These are phyloP conservation scores for Starmerella apis DNA, from an alignment of 805 yeast species.

Conservation along the genomic window DNA sequence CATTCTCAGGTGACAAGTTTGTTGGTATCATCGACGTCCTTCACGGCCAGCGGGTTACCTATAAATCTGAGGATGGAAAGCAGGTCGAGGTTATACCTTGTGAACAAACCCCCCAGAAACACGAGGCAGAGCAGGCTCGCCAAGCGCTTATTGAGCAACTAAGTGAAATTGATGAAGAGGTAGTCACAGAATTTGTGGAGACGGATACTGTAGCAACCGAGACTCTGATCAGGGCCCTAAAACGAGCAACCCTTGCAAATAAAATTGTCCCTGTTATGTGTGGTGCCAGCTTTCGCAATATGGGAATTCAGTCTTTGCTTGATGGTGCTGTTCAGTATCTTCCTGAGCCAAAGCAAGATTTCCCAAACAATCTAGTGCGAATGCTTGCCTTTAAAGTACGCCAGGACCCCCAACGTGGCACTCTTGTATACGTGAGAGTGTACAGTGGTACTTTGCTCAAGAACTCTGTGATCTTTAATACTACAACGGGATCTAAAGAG, in stretches of 20 bases:
- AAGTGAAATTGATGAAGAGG: constrained; percentile 68
- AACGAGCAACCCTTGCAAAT: constrained; percentile 49
- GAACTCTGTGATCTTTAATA: constrained; percentile 53
- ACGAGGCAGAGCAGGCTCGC: constrained; percentile 34
- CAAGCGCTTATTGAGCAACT: constrained; percentile 74
- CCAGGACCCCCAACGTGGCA: constrained; percentile 68
- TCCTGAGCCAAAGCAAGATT: constrained; percentile 63
- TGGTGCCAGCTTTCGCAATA: constrained; percentile 84
- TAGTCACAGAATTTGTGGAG: constrained; percentile 70
- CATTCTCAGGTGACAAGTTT: constrained; percentile 48
- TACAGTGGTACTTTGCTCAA: constrained; percentile 68
- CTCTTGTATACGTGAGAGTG: constrained; percentile 76
- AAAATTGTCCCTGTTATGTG: constrained; percentile 70
- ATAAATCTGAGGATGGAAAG: constrained; percentile 46
- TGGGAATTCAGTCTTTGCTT: constrained; percentile 89
- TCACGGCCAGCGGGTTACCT: constrained; percentile 40
- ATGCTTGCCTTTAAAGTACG: constrained; percentile 88
- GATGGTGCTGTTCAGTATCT: constrained; percentile 70
- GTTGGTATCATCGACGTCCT: constrained; percentile 69
- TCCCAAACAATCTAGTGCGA: constrained; percentile 46
- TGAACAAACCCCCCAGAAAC: constrained; percentile 25
- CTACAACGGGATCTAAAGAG: constrained; percentile 57
- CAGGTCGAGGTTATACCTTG: constrained; percentile 37
- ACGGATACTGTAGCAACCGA: constrained; percentile 40
- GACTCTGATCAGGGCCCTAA: constrained; percentile 49